Conservation (phyloP, 768 basidiomycete genomes). For the Rhodotorula kratochvilovae region DNA sequence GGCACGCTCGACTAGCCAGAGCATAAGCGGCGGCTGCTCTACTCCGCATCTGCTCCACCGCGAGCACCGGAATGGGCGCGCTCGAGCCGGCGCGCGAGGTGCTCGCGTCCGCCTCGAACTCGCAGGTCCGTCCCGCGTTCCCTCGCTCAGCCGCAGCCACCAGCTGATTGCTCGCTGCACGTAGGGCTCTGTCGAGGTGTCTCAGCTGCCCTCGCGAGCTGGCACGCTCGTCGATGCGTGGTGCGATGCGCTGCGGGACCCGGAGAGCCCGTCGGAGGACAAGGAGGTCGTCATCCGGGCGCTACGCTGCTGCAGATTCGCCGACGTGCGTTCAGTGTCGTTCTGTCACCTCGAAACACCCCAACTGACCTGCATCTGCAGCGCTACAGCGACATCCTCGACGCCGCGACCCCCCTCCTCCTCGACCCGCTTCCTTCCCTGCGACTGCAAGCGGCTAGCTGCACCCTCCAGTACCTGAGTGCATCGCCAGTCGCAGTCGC, state of each 20-base stretch:
- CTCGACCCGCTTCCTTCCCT: not conserved
- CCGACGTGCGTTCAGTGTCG: not conserved
- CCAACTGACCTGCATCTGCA: not conserved
- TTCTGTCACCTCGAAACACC: fast-evolving
- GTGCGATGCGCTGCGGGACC: not conserved
- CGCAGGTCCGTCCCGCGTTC: not conserved
- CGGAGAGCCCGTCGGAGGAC: not conserved
- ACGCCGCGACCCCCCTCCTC: not conserved
- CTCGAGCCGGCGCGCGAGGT: constrained; percentile 6
- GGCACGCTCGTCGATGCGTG: not conserved
- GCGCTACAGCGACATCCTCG: constrained; percentile 8
- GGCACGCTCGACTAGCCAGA: not conserved
- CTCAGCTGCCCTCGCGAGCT: not conserved
- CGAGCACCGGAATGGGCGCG: not conserved
- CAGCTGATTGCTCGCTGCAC: not conserved
- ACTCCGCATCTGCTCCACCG: not conserved
- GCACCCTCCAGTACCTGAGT: constrained; percentile 18
- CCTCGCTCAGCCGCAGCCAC: not conserved
- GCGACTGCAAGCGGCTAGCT: constrained; percentile 10
- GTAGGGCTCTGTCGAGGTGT: not conserved
- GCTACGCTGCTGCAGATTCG: not conserved
- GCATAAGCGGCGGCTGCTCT: too few relatives aligned
- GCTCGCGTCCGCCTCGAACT: not conserved
- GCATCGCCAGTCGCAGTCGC: not conserved
- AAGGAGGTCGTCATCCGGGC: constrained; percentile 14